Conservation (phyloP, 441 rosid species). For the Adansonia madagascariensis region DNA sequence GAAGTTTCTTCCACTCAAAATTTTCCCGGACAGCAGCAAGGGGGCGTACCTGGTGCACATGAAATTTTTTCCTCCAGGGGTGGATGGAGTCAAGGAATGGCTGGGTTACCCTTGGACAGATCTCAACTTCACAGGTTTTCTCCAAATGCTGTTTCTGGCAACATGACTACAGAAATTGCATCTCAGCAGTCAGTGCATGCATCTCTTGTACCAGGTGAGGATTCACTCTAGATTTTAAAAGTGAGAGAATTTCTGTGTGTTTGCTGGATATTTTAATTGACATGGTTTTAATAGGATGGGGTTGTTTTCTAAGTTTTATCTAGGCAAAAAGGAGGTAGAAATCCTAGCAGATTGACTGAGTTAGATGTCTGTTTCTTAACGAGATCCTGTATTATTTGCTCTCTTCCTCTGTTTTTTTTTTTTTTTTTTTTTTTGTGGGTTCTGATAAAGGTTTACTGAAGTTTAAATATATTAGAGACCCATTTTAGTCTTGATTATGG, state of each 20-base stretch:
- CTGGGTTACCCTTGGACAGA: conserved; percentile 51
- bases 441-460: conserved; percentile 15
- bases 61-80: conserved; percentile 49
- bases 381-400: neutral
- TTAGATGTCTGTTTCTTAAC: conserved; percentile 11
- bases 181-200: conserved; percentile 45
- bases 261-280: conserved; percentile 17
- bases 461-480: neutral
- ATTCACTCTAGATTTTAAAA: conserved; percentile 18
- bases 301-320: neutral
- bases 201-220: conserved; percentile 49
- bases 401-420: neutral
- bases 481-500: conserved; percentile 6
- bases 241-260: neutral
- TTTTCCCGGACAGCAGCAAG: conserved; percentile 47
- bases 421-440: neutral
- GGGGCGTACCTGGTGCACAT: conserved; percentile 40
- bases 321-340: conserved; percentile 2
- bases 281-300: conserved; percentile 1
- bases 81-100: conserved; percentile 51
- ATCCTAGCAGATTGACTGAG: neutral
- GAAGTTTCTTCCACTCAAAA: conserved; percentile 49
- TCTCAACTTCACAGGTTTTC: conserved; percentile 60
- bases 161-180: conserved; percentile 40
- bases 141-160: conserved; percentile 44